These are phyloP conservation scores for Apophysomyces elegans DNA, from an alignment of 371 early-diverging fungal species.

Conservation along the genomic window DNA sequence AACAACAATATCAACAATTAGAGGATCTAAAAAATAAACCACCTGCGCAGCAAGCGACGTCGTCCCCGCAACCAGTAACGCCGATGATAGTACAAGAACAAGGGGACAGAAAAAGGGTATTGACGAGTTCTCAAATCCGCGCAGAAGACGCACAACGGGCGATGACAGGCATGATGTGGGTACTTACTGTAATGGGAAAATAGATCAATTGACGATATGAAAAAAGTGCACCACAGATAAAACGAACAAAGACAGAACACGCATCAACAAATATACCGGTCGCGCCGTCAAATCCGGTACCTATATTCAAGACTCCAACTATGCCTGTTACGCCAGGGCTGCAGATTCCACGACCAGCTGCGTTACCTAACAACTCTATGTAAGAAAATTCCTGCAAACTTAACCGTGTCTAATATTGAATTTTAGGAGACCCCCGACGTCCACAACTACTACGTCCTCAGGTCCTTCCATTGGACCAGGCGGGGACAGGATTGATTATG, in stretches of 20 bases:
- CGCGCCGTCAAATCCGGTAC: slow-evolving; percentile 22
- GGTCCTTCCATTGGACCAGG: slow-evolving; percentile 21
- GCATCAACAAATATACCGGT: slow-evolving; percentile 37
- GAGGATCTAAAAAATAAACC: slow-evolving; percentile 49
- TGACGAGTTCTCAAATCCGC: slow-evolving; percentile 33
- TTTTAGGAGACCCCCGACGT: slow-evolving; percentile 11
- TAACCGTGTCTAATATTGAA: background rate
- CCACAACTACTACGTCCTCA: slow-evolving; percentile 22
- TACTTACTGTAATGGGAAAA: slow-evolving; percentile 1
- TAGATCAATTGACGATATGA: background rate
- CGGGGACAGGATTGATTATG: slow-evolving; percentile 59
- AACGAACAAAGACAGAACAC: slow-evolving; percentile 29
- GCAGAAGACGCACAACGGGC: slow-evolving; percentile 38
- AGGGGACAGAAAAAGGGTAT: slow-evolving; percentile 21
- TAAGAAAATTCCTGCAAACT: background rate
- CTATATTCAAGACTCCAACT: slow-evolving; percentile 42
- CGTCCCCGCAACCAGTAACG: slow-evolving; percentile 10
- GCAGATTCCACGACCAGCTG: slow-evolving; percentile 31
- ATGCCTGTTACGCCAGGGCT: slow-evolving; percentile 25
- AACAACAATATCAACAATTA: slow-evolving; percentile 49
- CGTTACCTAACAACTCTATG: slow-evolving; percentile 4
- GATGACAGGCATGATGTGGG: slow-evolving; percentile 40
- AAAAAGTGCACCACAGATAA: slow-evolving; percentile 35
- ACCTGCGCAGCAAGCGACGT: slow-evolving; percentile 4
- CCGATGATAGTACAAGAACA: slow-evolving; percentile 12